Evolutionary conservation across 331 rosid species (phyloP).

Genomic region (Acacia concinna): DNA sequence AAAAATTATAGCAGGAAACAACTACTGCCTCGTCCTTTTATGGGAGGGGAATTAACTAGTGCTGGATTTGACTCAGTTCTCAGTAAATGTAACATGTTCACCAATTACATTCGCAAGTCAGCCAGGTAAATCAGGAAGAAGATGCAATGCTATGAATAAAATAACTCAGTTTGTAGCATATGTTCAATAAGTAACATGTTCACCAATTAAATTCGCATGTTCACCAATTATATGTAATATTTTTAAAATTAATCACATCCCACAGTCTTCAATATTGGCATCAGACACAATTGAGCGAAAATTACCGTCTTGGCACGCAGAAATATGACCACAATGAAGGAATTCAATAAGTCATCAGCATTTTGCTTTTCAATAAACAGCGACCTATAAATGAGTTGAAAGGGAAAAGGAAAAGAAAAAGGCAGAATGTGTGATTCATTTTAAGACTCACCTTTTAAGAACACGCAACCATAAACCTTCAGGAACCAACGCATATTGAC

Average conservation of each 20-base stretch:
- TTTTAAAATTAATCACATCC: background rate
- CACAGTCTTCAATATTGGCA: background rate
- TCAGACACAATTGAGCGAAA: background rate
- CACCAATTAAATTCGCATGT: no score
- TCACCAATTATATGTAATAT: background rate
- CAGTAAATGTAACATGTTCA: background rate
- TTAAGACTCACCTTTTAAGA: slow-evolving; percentile 55
- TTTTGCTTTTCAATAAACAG: slow-evolving; percentile 14
- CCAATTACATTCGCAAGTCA: background rate
- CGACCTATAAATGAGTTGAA: slow-evolving; percentile 1
- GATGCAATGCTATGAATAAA: background rate
- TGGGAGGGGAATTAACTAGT: background rate
- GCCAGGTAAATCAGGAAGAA: background rate
- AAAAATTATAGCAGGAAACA: background rate
- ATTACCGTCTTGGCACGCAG: background rate
- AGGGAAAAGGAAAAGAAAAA: background rate
- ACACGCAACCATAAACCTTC: slow-evolving; percentile 75
- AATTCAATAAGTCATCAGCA: background rate
- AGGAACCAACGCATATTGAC: slow-evolving; percentile 69
- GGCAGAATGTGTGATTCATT: background rate
- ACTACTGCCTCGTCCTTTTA: background rate
- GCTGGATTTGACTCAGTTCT: background rate
- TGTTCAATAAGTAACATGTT: background rate
- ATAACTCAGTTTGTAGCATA: background rate
- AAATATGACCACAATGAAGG: background rate